Evolutionary conservation across 208 protist species (phyloP).

Genomic region (Naegleria gruberi): DNA sequence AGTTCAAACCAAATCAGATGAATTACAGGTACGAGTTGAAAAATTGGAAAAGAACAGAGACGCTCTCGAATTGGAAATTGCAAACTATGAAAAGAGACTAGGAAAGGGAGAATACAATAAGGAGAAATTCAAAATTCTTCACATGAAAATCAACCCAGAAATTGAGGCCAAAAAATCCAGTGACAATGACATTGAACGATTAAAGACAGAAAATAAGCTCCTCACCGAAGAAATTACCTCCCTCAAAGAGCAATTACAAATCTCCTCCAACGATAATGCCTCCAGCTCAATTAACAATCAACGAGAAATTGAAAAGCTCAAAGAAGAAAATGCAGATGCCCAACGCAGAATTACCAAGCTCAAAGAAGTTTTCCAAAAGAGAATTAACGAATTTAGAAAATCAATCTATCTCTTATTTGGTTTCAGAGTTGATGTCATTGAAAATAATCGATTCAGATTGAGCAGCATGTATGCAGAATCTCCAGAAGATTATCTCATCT

Average conservation of each 20-base stretch:
- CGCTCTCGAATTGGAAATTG: background rate
- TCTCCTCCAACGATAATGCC: background rate
- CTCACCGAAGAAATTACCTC: background rate
- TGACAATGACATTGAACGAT: background rate
- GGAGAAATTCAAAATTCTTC: background rate
- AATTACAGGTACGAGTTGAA: background rate
- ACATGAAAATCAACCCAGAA: background rate
- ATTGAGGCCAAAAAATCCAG: background rate
- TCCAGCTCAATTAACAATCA: background rate
- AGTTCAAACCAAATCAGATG: background rate
- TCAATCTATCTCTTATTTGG: background rate
- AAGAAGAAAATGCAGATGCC: background rate
- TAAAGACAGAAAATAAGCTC: background rate
- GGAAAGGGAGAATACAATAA: background rate
- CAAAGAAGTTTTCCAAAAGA: slow-evolving; percentile 16
- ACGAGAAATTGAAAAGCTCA: background rate
- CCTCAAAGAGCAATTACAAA: background rate
- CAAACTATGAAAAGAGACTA: background rate
- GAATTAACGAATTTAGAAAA: slow-evolving; percentile 11
- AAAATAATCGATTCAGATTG: background rate
- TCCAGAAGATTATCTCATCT: background rate
- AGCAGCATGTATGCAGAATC: slow-evolving; percentile 3
- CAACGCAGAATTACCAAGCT: background rate
- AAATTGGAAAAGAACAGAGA: background rate
- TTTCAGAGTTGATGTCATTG: background rate